Evolutionary conservation across 1,284 basidiomycete species (phyloP).

Genomic region (Trametes sp.): DNA sequence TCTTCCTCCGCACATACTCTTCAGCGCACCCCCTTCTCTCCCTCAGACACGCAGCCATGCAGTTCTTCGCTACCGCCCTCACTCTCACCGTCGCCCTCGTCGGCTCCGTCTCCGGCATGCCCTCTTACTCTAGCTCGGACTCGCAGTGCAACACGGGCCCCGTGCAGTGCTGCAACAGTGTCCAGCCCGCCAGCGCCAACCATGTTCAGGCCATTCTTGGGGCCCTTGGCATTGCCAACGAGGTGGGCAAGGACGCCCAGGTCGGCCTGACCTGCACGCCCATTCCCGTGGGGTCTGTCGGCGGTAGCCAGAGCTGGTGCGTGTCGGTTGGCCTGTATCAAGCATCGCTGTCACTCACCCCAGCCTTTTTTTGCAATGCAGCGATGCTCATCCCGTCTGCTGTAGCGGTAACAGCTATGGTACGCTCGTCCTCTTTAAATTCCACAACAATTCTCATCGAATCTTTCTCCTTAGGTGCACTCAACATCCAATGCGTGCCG

Average conservation of each 20-base stretch:
- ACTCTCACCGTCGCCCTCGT: constrained; percentile 18
- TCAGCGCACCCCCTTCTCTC: background rate
- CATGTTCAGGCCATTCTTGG: constrained; percentile 23
- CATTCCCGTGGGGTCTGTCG: constrained; percentile 30
- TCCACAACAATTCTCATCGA: background rate
- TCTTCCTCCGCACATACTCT: background rate
- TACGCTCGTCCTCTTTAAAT: background rate
- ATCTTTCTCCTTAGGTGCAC: background rate
- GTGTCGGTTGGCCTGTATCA: background rate
- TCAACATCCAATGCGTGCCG: constrained; percentile 23
- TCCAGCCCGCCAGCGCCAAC: constrained; percentile 24
- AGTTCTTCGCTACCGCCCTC: constrained; percentile 21
- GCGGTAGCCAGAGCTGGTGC: constrained; percentile 35
- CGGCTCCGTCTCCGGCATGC: constrained; percentile 14
- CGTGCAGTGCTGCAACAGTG: constrained; percentile 33
- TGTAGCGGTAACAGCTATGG: constrained; percentile 25
- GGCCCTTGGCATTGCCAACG: constrained; percentile 31
- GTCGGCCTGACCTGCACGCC: constrained; percentile 40
- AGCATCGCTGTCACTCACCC: background rate
- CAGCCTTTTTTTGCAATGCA: background rate
- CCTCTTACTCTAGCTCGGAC: constrained; percentile 9
- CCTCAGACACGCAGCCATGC: constrained; percentile 11
- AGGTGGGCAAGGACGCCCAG: constrained; percentile 23
- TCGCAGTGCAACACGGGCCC: constrained; percentile 32
- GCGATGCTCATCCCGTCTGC: constrained; percentile 24